These are phyloP conservation scores for Candida taoyuanica DNA, from an alignment of 805 yeast species.

Conservation along the genomic window DNA sequence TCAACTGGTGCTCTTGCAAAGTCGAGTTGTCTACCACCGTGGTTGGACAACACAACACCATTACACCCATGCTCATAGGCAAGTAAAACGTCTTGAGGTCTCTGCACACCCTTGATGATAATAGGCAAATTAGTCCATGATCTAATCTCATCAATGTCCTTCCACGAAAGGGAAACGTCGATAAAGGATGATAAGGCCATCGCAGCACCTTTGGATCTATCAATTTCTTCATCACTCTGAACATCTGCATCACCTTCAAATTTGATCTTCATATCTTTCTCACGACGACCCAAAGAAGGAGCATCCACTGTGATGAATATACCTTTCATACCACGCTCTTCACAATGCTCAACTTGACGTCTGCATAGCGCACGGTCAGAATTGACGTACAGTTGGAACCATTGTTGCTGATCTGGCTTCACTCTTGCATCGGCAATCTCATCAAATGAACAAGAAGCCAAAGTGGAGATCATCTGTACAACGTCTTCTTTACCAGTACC, in stretches of 20 bases:
- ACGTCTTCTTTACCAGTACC: slow-evolving; percentile 70
- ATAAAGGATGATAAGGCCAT: slow-evolving; percentile 83
- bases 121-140: slow-evolving; percentile 59
- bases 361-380: slow-evolving; percentile 63
- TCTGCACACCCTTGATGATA: slow-evolving; percentile 78
- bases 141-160: slow-evolving; percentile 54
- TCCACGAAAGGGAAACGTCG: slow-evolving; percentile 63
- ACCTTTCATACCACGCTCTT: slow-evolving; percentile 70
- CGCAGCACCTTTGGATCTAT: slow-evolving; percentile 77
- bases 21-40: slow-evolving; percentile 88
- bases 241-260: slow-evolving; percentile 45
- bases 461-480: slow-evolving; percentile 89
- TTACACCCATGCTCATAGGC: slow-evolving; percentile 70
- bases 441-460: slow-evolving; percentile 84
- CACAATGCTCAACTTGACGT: slow-evolving; percentile 64
- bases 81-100: slow-evolving; percentile 69
- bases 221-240: slow-evolving; percentile 49
- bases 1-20: slow-evolving; percentile 75
- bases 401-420: slow-evolving; percentile 64
- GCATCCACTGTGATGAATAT: slow-evolving; percentile 90
- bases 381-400: slow-evolving; percentile 87
- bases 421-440: slow-evolving; percentile 72
- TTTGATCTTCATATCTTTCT: slow-evolving; percentile 75
- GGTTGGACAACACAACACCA: slow-evolving; percentile 83
- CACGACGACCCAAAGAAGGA: slow-evolving; percentile 86